Evolutionary conservation across 2,329 filamentous ascomycete genomes (phyloP), one percentile per base, ranked within the genome.

Genomic region (Achaetomium macrosporum): DNA sequence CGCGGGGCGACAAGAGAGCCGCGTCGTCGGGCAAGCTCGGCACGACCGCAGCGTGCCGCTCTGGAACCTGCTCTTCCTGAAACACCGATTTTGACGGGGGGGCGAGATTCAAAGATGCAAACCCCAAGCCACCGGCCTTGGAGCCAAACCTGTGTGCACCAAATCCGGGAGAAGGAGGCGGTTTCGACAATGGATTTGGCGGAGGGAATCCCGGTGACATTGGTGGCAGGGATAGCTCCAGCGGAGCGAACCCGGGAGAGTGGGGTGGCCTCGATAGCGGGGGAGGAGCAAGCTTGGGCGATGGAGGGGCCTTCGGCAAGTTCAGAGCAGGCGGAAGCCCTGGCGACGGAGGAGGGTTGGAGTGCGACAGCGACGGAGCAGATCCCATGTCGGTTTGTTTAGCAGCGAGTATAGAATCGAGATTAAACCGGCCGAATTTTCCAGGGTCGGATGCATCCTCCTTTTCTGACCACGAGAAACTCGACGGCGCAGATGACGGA

Each of bases 1-100:
- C 83, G 41, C 87, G 79, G 0, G 88, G 87, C 2, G 86, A 90
- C 75, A 89, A 77, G 10, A 88, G 69, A 12, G 82, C 73, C 43
- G 82, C 77, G 11, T 78, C 74, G 13, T 73, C 71, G 1, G 72
- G 68, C 35, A 68, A 60, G 12, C 61, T 63, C n/a, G 65, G 53
- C 54, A 69, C 52, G 19, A 74, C 62, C 10, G 68, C 57, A 30
- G 73, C 61, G 55, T 69, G 69, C 63, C 70, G 65, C 50, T 69
- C 68, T 3, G 64, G 58, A 10, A 61, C 42, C 16, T 44, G 47
- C 48, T 55, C 53, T 30, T 55, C 37, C 29, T 42, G 42, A 12
- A 39, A 19, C 2, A 43, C n/a, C 5, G 50, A 43, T 19, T 57
- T 55, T 17, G 55, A 54, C 8, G 58, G 37, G 3, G 56, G 36